Base-by-base conservation (phyloP, 768 basidiomycete genomes). In the Agaricus sinodeliciosus region DNA sequence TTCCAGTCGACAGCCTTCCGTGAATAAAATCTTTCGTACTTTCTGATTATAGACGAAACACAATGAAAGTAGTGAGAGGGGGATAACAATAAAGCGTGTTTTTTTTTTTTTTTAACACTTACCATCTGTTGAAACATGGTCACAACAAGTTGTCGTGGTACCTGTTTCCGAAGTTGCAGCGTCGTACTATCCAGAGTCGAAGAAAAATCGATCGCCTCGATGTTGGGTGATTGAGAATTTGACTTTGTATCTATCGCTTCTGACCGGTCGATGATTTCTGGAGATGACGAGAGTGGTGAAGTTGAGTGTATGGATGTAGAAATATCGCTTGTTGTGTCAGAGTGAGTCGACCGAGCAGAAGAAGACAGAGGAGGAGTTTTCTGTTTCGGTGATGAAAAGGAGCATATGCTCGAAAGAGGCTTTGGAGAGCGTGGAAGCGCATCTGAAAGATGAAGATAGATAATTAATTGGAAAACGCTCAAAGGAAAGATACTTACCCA, bases 51-150 rank as follows among this genome's bases (percentile, higher is more conserved):
- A n/a, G n/a, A n/a, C n/a, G n/a, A n/a, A n/a, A n/a, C n/a, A n/a
- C n/a, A n/a, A n/a, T n/a, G n/a, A n/a, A n/a, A 19, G 16, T 48
- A 27, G 9, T n/a, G 12, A 27, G 25, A 34, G 13, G 34, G 40
- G 13, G 26, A 49, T 22, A 6, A 19, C 37, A 18, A 13, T 28
- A 28, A 42, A 11, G 41, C 3, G 13, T 31, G 15, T 22, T 15
- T 40, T 28, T 28, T 28, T 28, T 4, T 28, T 9, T 5, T 28
- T 4, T 28, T 9, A 9, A 48, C 34, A 66, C 62, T 42, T 50
- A 83, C 86, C 64, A 88, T 65, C 68, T 82, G 85, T 65, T 85
- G 85, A 70, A 87, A 87, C 78, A 84, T 84, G 59, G 72, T 78
- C 25, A 87, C 84, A 12, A 87, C 82, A 9, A 85, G 69, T 57